Conservation (phyloP, 1,284 basidiomycete species). For the Papiliotrema laurentii region DNA sequence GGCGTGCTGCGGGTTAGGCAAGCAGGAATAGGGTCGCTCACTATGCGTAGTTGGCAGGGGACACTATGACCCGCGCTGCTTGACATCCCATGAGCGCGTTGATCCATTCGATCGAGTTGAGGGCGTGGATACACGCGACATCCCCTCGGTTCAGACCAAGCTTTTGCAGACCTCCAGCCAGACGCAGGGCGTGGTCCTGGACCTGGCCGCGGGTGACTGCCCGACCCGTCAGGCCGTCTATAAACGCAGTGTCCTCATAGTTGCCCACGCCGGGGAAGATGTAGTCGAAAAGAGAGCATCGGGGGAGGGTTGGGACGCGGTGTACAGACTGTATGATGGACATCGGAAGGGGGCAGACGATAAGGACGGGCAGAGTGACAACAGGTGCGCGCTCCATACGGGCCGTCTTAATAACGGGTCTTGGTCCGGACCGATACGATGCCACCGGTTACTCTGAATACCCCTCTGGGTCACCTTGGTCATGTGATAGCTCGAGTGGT, state of each 20-base stretch:
- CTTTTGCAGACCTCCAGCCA: conserved; percentile 55
- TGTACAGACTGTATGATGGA: too few relatives aligned
- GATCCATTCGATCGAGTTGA: conserved; percentile 62
- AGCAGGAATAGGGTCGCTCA: conserved; percentile 40
- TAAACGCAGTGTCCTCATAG: conserved; percentile 54
- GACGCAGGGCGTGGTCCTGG: conserved; percentile 54
- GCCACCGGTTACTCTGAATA: too few relatives aligned
- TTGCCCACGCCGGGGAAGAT: conserved; percentile 24
- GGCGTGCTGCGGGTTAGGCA: conserved; percentile 24
- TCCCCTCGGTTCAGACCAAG: conserved; percentile 33
- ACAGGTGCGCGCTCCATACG: too few relatives aligned
- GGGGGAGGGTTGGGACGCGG: background rate
- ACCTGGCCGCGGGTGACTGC: conserved; percentile 58
- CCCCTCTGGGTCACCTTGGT: too few relatives aligned
- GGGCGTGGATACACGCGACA: conserved; percentile 36
- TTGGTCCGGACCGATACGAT: too few relatives aligned
- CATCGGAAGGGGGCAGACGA: too few relatives aligned
- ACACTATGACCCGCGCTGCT: conserved; percentile 31
- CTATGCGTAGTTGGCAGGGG: conserved; percentile 41
- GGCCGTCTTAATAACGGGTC: too few relatives aligned
- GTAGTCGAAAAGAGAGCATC: conserved; percentile 21
- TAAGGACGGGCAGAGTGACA: too few relatives aligned
- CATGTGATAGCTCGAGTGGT: too few relatives aligned
- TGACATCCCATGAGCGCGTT: conserved; percentile 57
- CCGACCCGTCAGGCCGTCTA: conserved; percentile 61